Percentiles rank a stretch among this genome's conserved stretches.
Evolutionary conservation across 495 filamentous ascomycete genomes (phyloP).

Genomic region (Tuber aestivum): DNA sequence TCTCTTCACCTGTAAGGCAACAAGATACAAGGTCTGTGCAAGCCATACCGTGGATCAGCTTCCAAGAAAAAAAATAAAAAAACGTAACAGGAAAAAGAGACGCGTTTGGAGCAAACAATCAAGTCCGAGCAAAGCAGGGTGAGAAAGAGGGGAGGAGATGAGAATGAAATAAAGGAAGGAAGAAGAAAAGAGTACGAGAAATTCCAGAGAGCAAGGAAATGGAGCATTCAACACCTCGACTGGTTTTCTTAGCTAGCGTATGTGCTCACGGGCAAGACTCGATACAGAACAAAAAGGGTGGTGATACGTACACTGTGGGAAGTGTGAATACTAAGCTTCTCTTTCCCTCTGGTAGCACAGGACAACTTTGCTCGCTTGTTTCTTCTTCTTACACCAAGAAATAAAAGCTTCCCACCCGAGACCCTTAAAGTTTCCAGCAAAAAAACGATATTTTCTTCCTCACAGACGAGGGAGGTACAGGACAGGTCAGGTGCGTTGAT

Average conservation of each 20-base stretch:
- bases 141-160: slow-evolving; percentile 34
- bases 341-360: slow-evolving; percentile 37
- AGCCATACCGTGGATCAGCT: slow-evolving; percentile 42
- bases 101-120: slow-evolving; percentile 23
- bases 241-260: neutral
- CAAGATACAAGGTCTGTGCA: slow-evolving; percentile 44
- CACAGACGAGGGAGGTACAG: slow-evolving; percentile 38
- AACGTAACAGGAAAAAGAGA: slow-evolving; percentile 3
- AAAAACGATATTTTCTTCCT: slow-evolving; percentile 40
- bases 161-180: slow-evolving; percentile 30
- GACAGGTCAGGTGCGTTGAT: slow-evolving; percentile 32
- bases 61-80: slow-evolving; percentile 34
- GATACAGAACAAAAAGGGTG: slow-evolving; percentile 43
- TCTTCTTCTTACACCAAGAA: slow-evolving; percentile 41
- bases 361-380: slow-evolving; percentile 37
- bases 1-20: slow-evolving; percentile 35
- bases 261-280: slow-evolving; percentile 21
- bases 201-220: slow-evolving; percentile 25
- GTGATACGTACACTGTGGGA: slow-evolving; percentile 44
- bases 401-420: slow-evolving; percentile 31
- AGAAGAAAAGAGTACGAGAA: slow-evolving; percentile 35
- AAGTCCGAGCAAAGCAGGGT: slow-evolving; percentile 18
- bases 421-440: slow-evolving; percentile 37
- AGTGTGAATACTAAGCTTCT: slow-evolving; percentile 39
- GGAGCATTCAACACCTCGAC: slow-evolving; percentile 31